Evolutionary conservation across 2,329 filamentous ascomycete genomes (phyloP).

Genomic region (Claviceps paspali): DNA sequence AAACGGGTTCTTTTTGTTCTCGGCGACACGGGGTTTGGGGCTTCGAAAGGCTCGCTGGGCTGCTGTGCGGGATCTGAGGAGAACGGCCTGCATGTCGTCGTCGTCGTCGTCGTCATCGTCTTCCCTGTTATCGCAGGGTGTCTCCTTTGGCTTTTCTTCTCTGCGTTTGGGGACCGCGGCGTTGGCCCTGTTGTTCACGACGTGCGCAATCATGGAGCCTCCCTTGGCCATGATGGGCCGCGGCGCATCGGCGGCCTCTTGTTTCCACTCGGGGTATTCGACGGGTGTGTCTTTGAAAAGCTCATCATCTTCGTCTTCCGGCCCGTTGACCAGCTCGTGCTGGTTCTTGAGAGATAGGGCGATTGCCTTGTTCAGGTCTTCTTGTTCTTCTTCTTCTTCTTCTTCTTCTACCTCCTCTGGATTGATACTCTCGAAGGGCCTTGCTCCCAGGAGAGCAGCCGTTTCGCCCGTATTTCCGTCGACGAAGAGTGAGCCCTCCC

Average conservation of each 20-base stretch:
- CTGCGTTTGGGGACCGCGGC: constrained; percentile 36
- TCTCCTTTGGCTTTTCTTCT: constrained; percentile 8
- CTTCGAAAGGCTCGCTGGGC: constrained; percentile 28
- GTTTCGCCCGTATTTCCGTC: constrained; percentile 15
- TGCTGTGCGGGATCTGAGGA: constrained; percentile 52
- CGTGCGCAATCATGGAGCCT: constrained; percentile 52
- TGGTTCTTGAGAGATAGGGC: constrained; percentile 66
- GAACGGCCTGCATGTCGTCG: constrained; percentile 61
- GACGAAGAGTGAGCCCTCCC: constrained; percentile 36
- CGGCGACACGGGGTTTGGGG: constrained; percentile 22
- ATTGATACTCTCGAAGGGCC: constrained; percentile 22
- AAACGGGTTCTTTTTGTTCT: constrained; percentile 48
- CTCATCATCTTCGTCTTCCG: constrained; percentile 27
- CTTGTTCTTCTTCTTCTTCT: too few species aligned
- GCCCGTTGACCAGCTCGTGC: constrained; percentile 23
- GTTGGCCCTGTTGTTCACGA: constrained; percentile 59
- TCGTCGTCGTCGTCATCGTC: constrained; percentile 74
- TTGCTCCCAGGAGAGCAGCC: constrained; percentile 11
- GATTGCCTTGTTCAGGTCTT: constrained; percentile 67
- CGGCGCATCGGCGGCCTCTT: constrained; percentile 33
- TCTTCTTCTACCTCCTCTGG: constrained; percentile 28
- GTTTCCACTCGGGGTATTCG: constrained; percentile 35
- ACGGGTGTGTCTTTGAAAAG: constrained; percentile 35
- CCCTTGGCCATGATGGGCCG: constrained; percentile 35
- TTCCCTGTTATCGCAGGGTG: too few species aligned